A percentile compares a stretch with the other conserved stretches of the same genome.
phyloP scores from a whole-genome alignment of 179 eudicot species.

The Spinacia oleracea region DNA sequence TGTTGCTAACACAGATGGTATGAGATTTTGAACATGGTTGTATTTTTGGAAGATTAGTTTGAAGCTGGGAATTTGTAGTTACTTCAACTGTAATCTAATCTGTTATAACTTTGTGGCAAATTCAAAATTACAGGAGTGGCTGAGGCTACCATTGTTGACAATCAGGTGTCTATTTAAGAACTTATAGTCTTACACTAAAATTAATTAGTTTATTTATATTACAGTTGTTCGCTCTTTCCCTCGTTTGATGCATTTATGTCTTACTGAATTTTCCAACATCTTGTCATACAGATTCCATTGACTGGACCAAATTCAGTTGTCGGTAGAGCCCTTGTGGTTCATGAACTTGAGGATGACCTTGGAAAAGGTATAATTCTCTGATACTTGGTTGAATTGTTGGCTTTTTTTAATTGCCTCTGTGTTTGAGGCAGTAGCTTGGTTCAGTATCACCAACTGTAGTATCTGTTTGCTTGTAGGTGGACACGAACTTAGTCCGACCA shows the following conservation, averaged over 20 bases:
- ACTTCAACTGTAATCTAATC: slow-evolving; percentile 2
- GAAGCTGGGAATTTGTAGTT: background rate
- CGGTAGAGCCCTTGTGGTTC: slow-evolving; percentile 93
- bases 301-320: slow-evolving; percentile 82
- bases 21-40: background rate
- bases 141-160: slow-evolving; percentile 82
- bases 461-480: slow-evolving; percentile 57
- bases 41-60: background rate
- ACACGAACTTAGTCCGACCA: slow-evolving; percentile 82
- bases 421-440: background rate
- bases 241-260: background rate
- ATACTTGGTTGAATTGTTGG: background rate
- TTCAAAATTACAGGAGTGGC: slow-evolving; percentile 63
- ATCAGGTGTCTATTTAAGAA: slow-evolving; percentile 50
- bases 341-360: slow-evolving; percentile 94
- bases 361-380: slow-evolving; percentile 70
- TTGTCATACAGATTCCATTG: slow-evolving; percentile 64
- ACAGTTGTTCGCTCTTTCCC: background rate
- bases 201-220: background rate
- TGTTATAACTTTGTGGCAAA: slow-evolving; percentile 17
- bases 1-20: slow-evolving; percentile 90
- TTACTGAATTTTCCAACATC: background rate
- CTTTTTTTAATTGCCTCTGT: background rate
- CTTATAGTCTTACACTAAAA: background rate
- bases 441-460: background rate